Conservation (phyloP, 164 flowering plant species). For the Berberis thunbergii region DNA sequence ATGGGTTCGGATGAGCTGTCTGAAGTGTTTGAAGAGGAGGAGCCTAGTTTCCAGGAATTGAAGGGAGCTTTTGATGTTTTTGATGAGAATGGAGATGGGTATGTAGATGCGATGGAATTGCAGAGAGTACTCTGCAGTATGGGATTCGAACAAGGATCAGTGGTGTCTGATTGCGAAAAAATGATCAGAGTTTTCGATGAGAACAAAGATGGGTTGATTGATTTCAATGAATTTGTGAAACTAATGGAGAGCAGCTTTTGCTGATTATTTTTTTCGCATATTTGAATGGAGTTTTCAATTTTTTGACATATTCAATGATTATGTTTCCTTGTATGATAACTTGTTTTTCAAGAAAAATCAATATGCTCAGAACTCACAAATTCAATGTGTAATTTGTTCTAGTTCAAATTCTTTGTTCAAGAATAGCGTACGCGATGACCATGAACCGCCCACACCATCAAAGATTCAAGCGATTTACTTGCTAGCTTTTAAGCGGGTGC, state of each 20-base stretch:
- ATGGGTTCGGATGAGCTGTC: constrained; percentile 16
- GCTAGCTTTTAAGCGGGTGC: too few relatives aligned
- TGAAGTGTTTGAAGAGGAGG: constrained; percentile 14
- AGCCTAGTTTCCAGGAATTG: constrained; percentile 13
- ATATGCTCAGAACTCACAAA: too few relatives aligned
- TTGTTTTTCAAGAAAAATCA: too few relatives aligned
- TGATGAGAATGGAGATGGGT: constrained; percentile 14
- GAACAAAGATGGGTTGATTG: constrained; percentile 16
- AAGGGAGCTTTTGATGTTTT: constrained; percentile 12
- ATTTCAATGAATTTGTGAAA: constrained; percentile 13
- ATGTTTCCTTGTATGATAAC: too few relatives aligned
- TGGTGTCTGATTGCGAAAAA: constrained; percentile 16
- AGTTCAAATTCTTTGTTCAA: too few relatives aligned
- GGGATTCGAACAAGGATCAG: constrained; percentile 14
- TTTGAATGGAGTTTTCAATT: not conserved
- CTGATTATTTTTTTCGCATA: not conserved
- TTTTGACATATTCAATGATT: too few relatives aligned
- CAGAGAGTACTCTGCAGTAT: constrained; percentile 12
- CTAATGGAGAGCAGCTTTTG: constrained; percentile 6
- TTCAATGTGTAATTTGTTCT: too few relatives aligned
- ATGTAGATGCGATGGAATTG: constrained; percentile 11
- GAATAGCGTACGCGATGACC: too few relatives aligned
- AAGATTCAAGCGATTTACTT: too few relatives aligned
- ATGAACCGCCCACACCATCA: too few relatives aligned
- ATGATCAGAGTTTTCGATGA: constrained; percentile 15